Percentiles rank a stretch among this genome's conserved stretches.
phyloP scores from a whole-genome alignment of 805 yeast genomes.

The Yamadazyma nakazawae region DNA sequence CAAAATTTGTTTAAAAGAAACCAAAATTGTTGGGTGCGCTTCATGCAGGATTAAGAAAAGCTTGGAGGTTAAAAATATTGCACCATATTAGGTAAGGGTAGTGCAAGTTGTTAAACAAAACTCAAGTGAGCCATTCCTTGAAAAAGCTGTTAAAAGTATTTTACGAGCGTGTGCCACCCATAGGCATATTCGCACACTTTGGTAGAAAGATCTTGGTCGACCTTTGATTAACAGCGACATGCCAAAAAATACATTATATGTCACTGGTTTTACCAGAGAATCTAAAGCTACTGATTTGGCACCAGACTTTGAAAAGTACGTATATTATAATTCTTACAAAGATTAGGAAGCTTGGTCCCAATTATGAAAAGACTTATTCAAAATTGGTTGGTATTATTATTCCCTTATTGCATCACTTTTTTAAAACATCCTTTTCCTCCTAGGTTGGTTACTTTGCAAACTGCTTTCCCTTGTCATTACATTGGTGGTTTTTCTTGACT shows the following conservation, averaged over 20 bases:
- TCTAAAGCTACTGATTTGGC: slow-evolving; percentile 57
- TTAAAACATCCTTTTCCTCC: not conserved
- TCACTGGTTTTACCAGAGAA: slow-evolving; percentile 54
- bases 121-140: not conserved
- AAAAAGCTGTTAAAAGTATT: not conserved
- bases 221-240: slow-evolving; percentile 15
- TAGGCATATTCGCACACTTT: not conserved
- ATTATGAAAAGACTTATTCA: slow-evolving; percentile 1
- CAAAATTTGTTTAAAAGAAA: slow-evolving; percentile 6
- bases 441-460: no score
- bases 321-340: slow-evolving; percentile 16
- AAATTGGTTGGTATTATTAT: slow-evolving; percentile 6
- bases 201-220: not conserved
- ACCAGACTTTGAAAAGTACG: slow-evolving; percentile 58
- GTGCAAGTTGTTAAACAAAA: no score
- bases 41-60: not conserved
- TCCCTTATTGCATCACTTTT: slow-evolving; percentile 8
- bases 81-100: not conserved
- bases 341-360: slow-evolving; percentile 5
- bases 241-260: slow-evolving; percentile 51
- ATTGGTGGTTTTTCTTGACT: not conserved
- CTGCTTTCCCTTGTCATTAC: not conserved
- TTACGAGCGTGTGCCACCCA: not conserved
- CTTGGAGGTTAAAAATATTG: not conserved
- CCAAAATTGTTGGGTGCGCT: slow-evolving; percentile 7